Evolutionary conservation across 768 basidiomycete genomes (phyloP).

Genomic region (Trametes elegans): DNA sequence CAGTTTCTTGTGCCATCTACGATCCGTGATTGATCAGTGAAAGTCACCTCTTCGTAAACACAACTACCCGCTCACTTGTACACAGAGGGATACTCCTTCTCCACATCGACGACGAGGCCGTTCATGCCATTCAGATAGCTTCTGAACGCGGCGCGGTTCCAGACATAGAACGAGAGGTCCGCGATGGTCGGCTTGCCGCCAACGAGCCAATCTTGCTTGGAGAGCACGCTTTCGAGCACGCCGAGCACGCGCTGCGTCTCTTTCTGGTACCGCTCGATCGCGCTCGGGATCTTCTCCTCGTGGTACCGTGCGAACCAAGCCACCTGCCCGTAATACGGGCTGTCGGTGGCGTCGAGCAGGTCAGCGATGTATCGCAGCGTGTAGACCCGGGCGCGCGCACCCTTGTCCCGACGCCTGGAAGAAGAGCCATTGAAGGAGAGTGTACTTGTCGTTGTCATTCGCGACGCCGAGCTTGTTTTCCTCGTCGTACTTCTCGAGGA

Average conservation of each 20-base stretch:
- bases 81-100: constrained; percentile 24
- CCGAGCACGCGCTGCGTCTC: constrained; percentile 28
- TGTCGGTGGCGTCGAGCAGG: background rate
- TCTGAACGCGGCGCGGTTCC: constrained; percentile 21
- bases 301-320: constrained; percentile 29
- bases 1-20: constrained; percentile 26
- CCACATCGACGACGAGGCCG: constrained; percentile 13
- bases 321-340: constrained; percentile 30
- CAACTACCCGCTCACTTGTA: constrained; percentile 13
- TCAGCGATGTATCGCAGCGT: background rate
- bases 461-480: constrained; percentile 34
- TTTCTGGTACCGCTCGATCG: constrained; percentile 30
- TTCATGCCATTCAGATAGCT: constrained; percentile 5
- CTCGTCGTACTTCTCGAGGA: constrained; percentile 43
- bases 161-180: constrained; percentile 27
- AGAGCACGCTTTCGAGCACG: constrained; percentile 30
- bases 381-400: background rate
- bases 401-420: constrained; percentile 36
- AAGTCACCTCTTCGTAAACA: background rate
- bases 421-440: constrained; percentile 42
- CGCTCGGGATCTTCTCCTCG: constrained; percentile 30
- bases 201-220: constrained; percentile 30
- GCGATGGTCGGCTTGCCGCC: constrained; percentile 28
- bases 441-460: constrained; percentile 18
- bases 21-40: background rate